A percentile compares a stretch with the other conserved stretches of the same genome.
Evolutionary conservation across 2,329 filamentous ascomycete species (phyloP).

Genomic region (Pestalotiopsis sp.): DNA sequence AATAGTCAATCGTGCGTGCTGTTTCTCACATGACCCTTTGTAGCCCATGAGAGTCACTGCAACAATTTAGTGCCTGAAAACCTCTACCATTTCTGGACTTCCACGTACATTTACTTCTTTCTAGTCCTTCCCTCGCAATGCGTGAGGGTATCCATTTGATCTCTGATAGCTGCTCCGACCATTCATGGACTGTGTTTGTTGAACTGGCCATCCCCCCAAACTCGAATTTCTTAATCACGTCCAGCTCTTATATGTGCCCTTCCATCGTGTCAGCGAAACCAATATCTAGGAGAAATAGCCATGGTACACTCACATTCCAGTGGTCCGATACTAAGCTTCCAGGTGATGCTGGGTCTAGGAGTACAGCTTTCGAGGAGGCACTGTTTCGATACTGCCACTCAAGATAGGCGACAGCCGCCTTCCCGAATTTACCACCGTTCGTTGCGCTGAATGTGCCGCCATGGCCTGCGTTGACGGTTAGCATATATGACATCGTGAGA

Average conservation of each 20-base stretch:
- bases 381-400: conserved; percentile 21
- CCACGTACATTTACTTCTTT: too few relatives aligned
- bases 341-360: background rate
- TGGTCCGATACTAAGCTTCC: conserved; percentile 1
- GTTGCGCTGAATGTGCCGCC: conserved; percentile 21
- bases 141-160: background rate
- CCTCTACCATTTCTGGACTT: too few relatives aligned
- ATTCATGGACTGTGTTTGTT: background rate
- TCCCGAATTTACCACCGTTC: conserved; percentile 22
- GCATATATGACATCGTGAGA: background rate
- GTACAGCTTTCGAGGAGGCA: background rate
- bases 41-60: too few relatives aligned
- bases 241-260: background rate
- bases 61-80: too few relatives aligned
- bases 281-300: background rate
- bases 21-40: too few relatives aligned
- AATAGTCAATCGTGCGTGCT: too few relatives aligned
- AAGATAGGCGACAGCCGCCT: conserved; percentile 19
- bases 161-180: background rate
- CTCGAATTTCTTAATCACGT: background rate
- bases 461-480: conserved; percentile 13
- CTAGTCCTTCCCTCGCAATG: too few relatives aligned
- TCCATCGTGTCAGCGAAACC: background rate
- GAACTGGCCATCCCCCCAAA: background rate
- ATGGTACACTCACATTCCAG: background rate